Conservation (phyloP, 139 green algal genomes). For the Chloropicon primus region DNA sequence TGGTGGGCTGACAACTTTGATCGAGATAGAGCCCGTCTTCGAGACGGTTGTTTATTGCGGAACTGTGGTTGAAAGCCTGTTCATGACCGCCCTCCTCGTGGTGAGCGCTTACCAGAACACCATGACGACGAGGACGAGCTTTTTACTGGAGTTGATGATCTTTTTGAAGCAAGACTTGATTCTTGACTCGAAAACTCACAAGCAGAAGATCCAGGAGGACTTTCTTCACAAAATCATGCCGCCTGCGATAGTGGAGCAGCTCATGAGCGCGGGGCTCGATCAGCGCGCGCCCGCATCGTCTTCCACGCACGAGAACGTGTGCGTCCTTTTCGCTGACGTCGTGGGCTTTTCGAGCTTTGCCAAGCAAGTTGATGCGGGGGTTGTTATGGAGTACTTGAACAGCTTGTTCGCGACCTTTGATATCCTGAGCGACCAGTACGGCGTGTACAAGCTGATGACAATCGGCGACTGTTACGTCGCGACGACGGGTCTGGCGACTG, state of each 20-base stretch:
- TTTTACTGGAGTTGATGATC: too few species aligned
- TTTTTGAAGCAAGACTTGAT: neutral
- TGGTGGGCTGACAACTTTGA: neutral
- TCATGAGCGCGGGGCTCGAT: too few species aligned
- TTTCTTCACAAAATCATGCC: neutral
- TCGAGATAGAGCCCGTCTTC: neutral
- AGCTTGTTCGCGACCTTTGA: neutral
- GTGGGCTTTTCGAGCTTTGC: neutral
- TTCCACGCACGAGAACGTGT: neutral
- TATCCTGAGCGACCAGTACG: neutral
- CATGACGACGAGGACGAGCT: too few species aligned
- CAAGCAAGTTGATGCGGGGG: neutral
- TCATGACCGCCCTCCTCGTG: too few species aligned
- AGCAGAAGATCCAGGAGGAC: neutral
- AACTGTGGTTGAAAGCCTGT: too few species aligned
- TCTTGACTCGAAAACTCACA: neutral
- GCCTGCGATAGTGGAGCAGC: neutral
- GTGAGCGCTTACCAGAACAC: too few species aligned
- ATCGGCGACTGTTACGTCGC: neutral
- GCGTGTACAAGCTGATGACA: neutral
- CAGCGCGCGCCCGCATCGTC: too few species aligned
- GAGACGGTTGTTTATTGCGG: neutral
- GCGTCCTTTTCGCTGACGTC: neutral
- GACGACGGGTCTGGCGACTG: neutral
- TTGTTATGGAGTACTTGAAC: neutral